Evolutionary conservation across 2,329 filamentous ascomycete genomes (phyloP).

Genomic region (Fusarium virguliforme): DNA sequence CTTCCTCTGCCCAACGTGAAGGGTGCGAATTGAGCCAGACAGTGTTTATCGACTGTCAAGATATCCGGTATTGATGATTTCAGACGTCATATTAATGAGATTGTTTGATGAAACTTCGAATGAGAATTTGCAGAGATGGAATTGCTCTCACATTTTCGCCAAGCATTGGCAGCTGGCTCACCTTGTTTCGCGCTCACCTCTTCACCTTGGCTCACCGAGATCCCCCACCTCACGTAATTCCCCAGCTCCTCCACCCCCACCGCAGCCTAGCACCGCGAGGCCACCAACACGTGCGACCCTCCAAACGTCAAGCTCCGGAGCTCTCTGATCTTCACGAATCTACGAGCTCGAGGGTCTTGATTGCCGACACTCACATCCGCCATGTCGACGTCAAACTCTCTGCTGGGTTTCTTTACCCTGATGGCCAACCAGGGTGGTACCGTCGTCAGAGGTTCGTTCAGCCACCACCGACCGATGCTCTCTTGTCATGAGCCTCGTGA

Average conservation of each 20-base stretch:
- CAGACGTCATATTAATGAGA: too few species aligned
- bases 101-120: neutral
- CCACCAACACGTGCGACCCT: conserved; percentile 34
- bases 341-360: conserved; percentile 15
- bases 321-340: conserved; percentile 34
- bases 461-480: conserved; percentile 10
- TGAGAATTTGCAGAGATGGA: neutral
- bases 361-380: conserved; percentile 31
- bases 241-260: conserved; percentile 30
- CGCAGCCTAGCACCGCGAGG: conserved; percentile 32
- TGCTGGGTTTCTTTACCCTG: conserved; percentile 63
- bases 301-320: conserved; percentile 45
- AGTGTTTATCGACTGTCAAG: neutral
- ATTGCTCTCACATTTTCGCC: neutral
- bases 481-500: conserved; percentile 18
- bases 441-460: conserved; percentile 64
- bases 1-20: neutral
- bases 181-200: conserved; percentile 7
- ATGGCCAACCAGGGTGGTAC: conserved; percentile 64
- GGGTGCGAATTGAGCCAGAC: neutral
- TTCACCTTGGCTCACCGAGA: conserved; percentile 6
- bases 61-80: too few species aligned
- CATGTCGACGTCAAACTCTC: conserved; percentile 57
- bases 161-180: conserved; percentile 7
- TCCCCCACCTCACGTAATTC: conserved; percentile 28